These are phyloP conservation scores for Adansonia digitata DNA, from an alignment of 345 rosid genomes.

Conservation along the genomic window DNA sequence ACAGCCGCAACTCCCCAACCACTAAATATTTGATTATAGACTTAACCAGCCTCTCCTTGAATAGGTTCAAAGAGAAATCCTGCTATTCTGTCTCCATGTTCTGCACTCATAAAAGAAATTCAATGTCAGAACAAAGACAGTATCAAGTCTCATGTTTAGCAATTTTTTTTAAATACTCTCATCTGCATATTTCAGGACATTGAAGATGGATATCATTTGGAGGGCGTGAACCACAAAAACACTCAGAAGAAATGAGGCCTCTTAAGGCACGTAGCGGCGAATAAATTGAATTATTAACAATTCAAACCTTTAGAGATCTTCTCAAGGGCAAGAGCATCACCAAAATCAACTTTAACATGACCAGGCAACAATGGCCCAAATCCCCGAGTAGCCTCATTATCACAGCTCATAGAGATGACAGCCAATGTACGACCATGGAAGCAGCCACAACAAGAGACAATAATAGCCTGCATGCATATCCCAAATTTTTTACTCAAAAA, in stretches of 20 bases:
- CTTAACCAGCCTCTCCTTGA: conserved; percentile 99
- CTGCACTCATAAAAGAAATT: conserved; percentile 34
- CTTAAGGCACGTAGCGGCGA: not conserved
- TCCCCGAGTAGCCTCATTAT: conserved; percentile 91
- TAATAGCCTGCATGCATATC: conserved; percentile 66
- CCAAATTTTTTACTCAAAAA: not conserved
- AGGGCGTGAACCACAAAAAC: no score
- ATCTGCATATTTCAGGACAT: not conserved
- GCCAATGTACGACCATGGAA: conserved; percentile 97
- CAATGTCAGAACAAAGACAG: no score
- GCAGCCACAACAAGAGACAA: conserved; percentile 96
- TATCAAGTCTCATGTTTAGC: not conserved
- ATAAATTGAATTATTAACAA: not conserved
- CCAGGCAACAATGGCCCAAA: conserved; percentile 92
- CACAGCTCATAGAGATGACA: conserved; percentile 97
- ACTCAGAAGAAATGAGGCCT: not conserved
- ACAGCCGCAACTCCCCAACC: not conserved
- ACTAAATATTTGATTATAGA: conserved; percentile 7
- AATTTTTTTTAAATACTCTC: no score
- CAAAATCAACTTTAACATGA: conserved; percentile 92
- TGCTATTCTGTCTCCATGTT: conserved; percentile 67
- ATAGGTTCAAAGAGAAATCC: conserved; percentile 97
- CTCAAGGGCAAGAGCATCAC: conserved; percentile 68
- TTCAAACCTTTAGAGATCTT: conserved; percentile 62
- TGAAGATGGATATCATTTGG: not conserved